phyloP scores from a whole-genome alignment of 257 asterid genomes.

The Solanum piurae region DNA sequence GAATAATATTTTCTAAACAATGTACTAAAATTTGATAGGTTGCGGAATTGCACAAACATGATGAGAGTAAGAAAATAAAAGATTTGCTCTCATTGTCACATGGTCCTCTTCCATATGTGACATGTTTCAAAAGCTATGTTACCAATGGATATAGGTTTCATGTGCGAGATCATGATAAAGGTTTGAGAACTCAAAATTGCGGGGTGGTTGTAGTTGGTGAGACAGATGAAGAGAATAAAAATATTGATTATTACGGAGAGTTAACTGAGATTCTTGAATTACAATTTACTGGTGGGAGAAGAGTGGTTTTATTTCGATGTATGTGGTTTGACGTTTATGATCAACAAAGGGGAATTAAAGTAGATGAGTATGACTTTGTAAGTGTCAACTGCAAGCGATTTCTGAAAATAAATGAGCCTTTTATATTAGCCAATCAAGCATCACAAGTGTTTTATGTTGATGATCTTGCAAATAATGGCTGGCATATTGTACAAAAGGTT shows the following conservation, averaged over 20 bases:
- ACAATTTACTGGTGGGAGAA: no score
- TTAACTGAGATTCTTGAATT: background rate
- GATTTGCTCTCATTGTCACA: background rate
- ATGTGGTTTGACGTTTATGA: background rate
- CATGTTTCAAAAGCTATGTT: background rate
- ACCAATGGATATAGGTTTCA: background rate
- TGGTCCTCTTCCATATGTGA: background rate
- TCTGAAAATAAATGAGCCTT: background rate
- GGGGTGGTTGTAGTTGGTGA: background rate
- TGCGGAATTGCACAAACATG: background rate
- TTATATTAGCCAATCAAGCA: background rate
- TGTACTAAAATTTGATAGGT: background rate
- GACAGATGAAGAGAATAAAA: no score
- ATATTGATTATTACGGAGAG: background rate
- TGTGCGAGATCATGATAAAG: no score
- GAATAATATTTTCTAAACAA: background rate
- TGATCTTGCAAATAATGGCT: background rate
- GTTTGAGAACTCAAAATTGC: background rate
- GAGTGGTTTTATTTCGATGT: background rate
- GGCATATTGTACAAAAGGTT: background rate
- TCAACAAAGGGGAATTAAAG: no score
- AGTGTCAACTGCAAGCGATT: no score
- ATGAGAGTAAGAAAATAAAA: no score
- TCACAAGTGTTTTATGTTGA: background rate
- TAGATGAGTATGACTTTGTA: no score